Conservation (phyloP, 1,284 basidiomycete species). For the Puccinia polysora region DNA sequence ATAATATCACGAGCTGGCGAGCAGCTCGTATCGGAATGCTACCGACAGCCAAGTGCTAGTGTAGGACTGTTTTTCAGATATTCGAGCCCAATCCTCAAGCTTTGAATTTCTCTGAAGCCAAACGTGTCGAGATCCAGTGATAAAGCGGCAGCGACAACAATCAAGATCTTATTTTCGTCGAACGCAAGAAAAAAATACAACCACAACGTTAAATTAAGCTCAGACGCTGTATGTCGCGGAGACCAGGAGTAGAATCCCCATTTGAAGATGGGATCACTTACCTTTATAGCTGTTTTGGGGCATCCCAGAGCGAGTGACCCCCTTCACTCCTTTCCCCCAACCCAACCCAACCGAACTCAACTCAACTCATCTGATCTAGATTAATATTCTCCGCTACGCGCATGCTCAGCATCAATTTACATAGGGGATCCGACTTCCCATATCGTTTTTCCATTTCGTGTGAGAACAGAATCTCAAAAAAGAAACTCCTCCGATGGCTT, state of each 20-base stretch:
- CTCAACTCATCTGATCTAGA: slow-evolving; percentile 30
- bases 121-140: slow-evolving; percentile 12
- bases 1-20: slow-evolving; percentile 21
- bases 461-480: neutral
- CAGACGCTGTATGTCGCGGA: too few relatives aligned
- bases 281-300: slow-evolving; percentile 16
- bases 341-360: slow-evolving; percentile 21
- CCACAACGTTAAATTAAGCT: too few relatives aligned
- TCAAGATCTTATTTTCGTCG: too few relatives aligned
- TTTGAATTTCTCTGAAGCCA: slow-evolving; percentile 21
- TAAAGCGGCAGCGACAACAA: slow-evolving; percentile 16
- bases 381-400: slow-evolving; percentile 28
- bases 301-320: slow-evolving; percentile 3
- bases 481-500: neutral
- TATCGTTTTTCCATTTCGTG: slow-evolving; percentile 6
- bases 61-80: slow-evolving; percentile 3
- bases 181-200: too few relatives aligned
- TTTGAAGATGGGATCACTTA: too few relatives aligned
- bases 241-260: too few relatives aligned
- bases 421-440: slow-evolving; percentile 19
- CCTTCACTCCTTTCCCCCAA: slow-evolving; percentile 28
- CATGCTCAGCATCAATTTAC: slow-evolving; percentile 30
- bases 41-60: neutral
- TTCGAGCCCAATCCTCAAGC: slow-evolving; percentile 12
- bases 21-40: slow-evolving; percentile 17